These are phyloP conservation scores for Geosiphon pyriformis DNA, from an alignment of 192 early-diverging fungal species.

Conservation along the genomic window DNA sequence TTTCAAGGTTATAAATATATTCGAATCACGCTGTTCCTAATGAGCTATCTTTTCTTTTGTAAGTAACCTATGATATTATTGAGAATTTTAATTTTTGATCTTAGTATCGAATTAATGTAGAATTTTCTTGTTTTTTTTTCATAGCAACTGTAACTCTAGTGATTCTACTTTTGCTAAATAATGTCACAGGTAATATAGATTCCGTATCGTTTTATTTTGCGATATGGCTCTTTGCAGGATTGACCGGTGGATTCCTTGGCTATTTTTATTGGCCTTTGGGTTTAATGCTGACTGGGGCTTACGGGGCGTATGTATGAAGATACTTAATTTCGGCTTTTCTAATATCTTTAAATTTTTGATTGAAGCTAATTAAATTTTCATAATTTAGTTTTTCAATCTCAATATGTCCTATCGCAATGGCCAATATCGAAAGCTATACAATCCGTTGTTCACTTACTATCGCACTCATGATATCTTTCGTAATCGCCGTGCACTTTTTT, in stretches of 20 bases:
- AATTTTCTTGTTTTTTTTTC: not conserved
- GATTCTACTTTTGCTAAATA: slow-evolving; percentile 32
- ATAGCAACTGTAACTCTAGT: slow-evolving; percentile 38
- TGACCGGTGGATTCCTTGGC: slow-evolving; percentile 26
- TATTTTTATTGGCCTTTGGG: slow-evolving; percentile 39
- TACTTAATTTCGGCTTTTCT: too few relatives aligned
- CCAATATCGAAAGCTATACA: slow-evolving; percentile 20
- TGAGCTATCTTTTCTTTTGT: slow-evolving; percentile 38
- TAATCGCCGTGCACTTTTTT: slow-evolving; percentile 27
- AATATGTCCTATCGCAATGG: slow-evolving; percentile 29
- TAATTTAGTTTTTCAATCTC: slow-evolving; percentile 28
- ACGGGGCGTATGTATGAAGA: slow-evolving; percentile 33
- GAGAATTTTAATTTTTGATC: not conserved
- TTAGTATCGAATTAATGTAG: not conserved
- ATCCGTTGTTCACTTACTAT: slow-evolving; percentile 27
- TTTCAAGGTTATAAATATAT: slow-evolving; percentile 40
- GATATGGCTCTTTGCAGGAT: slow-evolving; percentile 31
- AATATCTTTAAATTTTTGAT: too few relatives aligned
- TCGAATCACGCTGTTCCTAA: slow-evolving; percentile 37
- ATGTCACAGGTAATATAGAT: slow-evolving; percentile 14
- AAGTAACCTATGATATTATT: not conserved
- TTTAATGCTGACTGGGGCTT: slow-evolving; percentile 34
- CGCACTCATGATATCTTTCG: slow-evolving; percentile 22
- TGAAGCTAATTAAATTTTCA: not conserved
- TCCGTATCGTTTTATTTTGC: slow-evolving; percentile 32